These are phyloP conservation scores for Colletotrichum sp. DNA, from an alignment of 2,329 filamentous ascomycete genomes.

Conservation along the genomic window DNA sequence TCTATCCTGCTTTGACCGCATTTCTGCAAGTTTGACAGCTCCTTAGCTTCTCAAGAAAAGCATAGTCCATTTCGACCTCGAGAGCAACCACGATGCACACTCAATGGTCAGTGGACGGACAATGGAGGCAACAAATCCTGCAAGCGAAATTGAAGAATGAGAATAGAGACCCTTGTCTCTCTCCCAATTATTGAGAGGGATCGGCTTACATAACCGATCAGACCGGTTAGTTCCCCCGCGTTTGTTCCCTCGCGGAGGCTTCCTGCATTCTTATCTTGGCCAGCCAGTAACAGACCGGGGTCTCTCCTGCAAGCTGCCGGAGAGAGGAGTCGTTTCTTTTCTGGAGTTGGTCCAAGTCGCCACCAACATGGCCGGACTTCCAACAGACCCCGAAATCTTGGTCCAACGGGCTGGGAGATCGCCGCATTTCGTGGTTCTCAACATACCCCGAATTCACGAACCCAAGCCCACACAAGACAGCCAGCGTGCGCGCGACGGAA, in stretches of 20 bases:
- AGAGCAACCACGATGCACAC: background rate
- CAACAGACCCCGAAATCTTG: background rate
- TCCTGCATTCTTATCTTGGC: background rate
- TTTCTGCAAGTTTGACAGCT: background rate
- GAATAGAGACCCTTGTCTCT: background rate
- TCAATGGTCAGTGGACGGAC: background rate
- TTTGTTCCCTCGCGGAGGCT: background rate
- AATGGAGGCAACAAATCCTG: background rate
- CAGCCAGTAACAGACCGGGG: background rate
- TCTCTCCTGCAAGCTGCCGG: background rate
- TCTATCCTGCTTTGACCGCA: background rate
- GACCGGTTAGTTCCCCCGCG: background rate
- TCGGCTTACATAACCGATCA: background rate
- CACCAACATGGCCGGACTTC: background rate
- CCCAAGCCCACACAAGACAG: background rate
- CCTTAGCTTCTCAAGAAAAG: background rate
- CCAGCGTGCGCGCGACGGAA: background rate
- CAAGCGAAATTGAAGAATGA: background rate
- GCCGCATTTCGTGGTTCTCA: background rate
- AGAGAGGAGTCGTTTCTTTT: background rate
- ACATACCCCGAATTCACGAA: background rate
- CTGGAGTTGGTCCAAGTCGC: background rate
- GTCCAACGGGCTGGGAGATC: background rate
- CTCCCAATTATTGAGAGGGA: background rate
- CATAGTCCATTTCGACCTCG: background rate